These are phyloP conservation scores for Hypoxylon fragiforme DNA, from an alignment of 495 filamentous ascomycete genomes.

Conservation along the genomic window DNA sequence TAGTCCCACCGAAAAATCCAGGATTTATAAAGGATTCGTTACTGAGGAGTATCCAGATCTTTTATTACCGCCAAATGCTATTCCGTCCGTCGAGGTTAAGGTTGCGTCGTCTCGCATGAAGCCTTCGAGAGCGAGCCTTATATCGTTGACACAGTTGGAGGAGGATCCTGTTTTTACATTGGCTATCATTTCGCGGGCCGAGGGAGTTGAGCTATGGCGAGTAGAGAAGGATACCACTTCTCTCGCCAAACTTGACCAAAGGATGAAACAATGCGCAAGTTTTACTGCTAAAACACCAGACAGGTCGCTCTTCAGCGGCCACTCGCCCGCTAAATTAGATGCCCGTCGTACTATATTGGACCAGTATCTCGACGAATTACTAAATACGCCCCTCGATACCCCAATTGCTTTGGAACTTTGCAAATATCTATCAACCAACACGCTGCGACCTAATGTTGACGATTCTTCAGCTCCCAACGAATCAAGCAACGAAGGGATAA, in stretches of 20 bases:
- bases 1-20: slow-evolving; percentile 40
- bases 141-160: slow-evolving; percentile 70
- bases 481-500: slow-evolving; percentile 43
- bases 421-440: slow-evolving; percentile 83
- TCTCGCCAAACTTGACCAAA: slow-evolving; percentile 77
- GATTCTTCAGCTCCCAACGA: slow-evolving; percentile 56
- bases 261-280: slow-evolving; percentile 68
- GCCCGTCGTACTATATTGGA: slow-evolving; percentile 80
- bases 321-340: slow-evolving; percentile 93
- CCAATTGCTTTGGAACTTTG: slow-evolving; percentile 79
- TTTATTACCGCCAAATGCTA: slow-evolving; percentile 85
- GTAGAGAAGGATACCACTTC: slow-evolving; percentile 88
- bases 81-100: slow-evolving; percentile 79
- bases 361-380: slow-evolving; percentile 77
- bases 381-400: slow-evolving; percentile 81
- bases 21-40: slow-evolving; percentile 64
- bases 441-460: slow-evolving; percentile 74
- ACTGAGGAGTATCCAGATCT: slow-evolving; percentile 84
- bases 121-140: slow-evolving; percentile 81
- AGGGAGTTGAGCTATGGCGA: slow-evolving; percentile 84
- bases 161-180: slow-evolving; percentile 95
- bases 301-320: slow-evolving; percentile 81
- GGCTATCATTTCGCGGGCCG: slow-evolving; percentile 76
- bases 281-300: slow-evolving; percentile 80
- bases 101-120: slow-evolving; percentile 93